Conservation (phyloP, 169 alveolate species). For the Plasmodium chabaudi region DNA sequence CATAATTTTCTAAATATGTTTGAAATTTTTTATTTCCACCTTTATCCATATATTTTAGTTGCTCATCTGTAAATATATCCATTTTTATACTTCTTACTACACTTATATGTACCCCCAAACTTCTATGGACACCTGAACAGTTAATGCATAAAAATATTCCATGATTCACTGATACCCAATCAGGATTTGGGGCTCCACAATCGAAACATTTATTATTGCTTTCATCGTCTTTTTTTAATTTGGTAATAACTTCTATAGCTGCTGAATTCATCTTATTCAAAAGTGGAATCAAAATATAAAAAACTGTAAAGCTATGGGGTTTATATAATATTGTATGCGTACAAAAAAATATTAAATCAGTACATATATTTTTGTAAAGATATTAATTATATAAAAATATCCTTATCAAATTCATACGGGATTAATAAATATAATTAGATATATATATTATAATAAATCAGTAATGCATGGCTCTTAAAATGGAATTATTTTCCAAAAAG, state of each 20-base stretch:
- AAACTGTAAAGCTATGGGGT: neutral
- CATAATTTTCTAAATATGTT: conserved; percentile 81
- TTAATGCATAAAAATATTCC: conserved; percentile 95
- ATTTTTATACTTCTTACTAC: conserved; percentile 94
- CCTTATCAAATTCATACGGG: no score
- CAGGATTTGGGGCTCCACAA: conserved; percentile 92
- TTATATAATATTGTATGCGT: no score
- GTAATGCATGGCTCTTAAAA: no score
- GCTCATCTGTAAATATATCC: conserved; percentile 96
- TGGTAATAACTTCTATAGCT: conserved; percentile 66
- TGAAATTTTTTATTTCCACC: conserved; percentile 86
- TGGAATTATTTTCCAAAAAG: no score
- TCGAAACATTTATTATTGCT: conserved; percentile 82
- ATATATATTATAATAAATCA: no score
- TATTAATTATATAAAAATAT: no score
- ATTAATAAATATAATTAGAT: no score
- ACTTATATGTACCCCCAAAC: conserved; percentile 94
- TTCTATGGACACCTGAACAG: conserved; percentile 93
- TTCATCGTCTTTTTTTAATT: conserved; percentile 69
- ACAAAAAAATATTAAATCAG: no score
- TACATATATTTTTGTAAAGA: no score
- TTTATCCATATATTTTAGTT: conserved; percentile 85
- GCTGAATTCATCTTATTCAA: conserved; percentile 47
- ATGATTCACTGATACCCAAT: conserved; percentile 97
- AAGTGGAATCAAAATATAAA: neutral